Evolutionary conservation across 2,329 filamentous ascomycete species (phyloP).

Genomic region (Ascochyta koolunga): DNA sequence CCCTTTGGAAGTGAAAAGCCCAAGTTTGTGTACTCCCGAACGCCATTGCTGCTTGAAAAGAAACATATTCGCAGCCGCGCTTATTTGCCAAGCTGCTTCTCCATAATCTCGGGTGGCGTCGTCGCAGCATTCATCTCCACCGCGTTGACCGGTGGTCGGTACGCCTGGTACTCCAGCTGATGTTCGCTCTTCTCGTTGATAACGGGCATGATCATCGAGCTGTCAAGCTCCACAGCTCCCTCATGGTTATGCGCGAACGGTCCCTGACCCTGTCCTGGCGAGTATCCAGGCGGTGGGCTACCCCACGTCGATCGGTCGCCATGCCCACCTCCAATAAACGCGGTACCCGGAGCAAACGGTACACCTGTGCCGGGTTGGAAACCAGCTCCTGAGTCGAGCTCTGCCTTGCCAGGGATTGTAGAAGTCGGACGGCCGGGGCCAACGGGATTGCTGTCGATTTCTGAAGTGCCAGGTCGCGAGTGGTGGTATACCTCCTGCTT

Average conservation of each 20-base stretch:
- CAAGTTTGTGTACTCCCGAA: neutral
- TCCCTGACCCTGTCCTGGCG: slow-evolving; percentile 25
- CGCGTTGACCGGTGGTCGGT: slow-evolving; percentile 29
- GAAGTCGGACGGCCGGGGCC: slow-evolving; percentile 37
- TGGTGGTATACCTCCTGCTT: slow-evolving; percentile 28
- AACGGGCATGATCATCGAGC: slow-evolving; percentile 23
- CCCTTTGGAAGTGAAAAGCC: neutral
- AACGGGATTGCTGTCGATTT: slow-evolving; percentile 38
- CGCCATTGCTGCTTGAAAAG: slow-evolving; percentile 5
- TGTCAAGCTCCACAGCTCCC: slow-evolving; percentile 23
- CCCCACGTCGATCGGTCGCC: slow-evolving; percentile 32
- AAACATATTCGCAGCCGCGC: neutral
- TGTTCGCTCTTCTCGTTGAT: slow-evolving; percentile 20
- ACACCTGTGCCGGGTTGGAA: slow-evolving; percentile 32
- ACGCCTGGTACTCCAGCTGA: slow-evolving; percentile 32
- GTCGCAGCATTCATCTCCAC: slow-evolving; percentile 26
- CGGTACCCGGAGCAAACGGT: slow-evolving; percentile 36
- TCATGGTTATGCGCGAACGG: slow-evolving; percentile 16
- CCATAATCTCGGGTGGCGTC: slow-evolving; percentile 32
- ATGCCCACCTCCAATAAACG: slow-evolving; percentile 41
- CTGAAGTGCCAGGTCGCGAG: slow-evolving; percentile 26
- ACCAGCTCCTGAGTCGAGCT: slow-evolving; percentile 36
- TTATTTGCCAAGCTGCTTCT: slow-evolving; percentile 23
- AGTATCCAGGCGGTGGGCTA: slow-evolving; percentile 39
- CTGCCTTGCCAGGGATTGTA: slow-evolving; percentile 37